phyloP scores from a whole-genome alignment of 345 rosid genomes.

The Acer saccharum region DNA sequence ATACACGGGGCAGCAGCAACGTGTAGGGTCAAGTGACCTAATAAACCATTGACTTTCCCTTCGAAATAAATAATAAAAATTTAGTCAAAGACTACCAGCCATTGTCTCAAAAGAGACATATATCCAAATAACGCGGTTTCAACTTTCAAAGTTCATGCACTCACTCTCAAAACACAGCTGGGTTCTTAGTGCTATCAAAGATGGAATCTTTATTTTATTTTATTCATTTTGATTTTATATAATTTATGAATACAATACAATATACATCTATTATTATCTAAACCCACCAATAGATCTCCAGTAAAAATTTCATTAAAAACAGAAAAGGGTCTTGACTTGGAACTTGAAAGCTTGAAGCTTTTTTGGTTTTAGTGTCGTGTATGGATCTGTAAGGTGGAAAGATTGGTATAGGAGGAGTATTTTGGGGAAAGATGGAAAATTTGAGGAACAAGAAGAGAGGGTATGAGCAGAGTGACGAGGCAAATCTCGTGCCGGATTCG shows the following conservation, averaged over 20 bases:
- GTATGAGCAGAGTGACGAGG: slow-evolving; percentile 50
- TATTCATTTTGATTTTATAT: background rate
- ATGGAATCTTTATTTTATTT: background rate
- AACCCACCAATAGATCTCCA: slow-evolving; percentile 10
- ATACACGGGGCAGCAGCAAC: too few relatives aligned
- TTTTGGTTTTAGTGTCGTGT: slow-evolving; percentile 20
- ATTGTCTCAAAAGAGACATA: slow-evolving; percentile 10
- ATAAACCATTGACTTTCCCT: slow-evolving; percentile 31
- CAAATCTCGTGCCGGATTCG: slow-evolving; percentile 48
- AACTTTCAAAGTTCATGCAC: slow-evolving; percentile 38
- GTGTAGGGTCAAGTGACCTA: slow-evolving; percentile 10
- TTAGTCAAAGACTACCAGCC: slow-evolving; percentile 19
- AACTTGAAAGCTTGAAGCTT: background rate
- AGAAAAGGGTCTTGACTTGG: background rate
- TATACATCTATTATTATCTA: background rate
- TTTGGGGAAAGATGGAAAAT: slow-evolving; percentile 55
- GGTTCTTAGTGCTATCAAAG: background rate
- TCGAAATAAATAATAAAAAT: background rate
- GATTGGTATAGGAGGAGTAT: background rate
- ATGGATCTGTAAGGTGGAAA: slow-evolving; percentile 31
- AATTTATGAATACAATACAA: too few relatives aligned
- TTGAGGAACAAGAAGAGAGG: slow-evolving; percentile 70
- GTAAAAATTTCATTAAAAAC: background rate
- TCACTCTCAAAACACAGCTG: slow-evolving; percentile 33
- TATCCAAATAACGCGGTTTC: slow-evolving; percentile 42